These are phyloP conservation scores for Apiotrichum mycotoxinovorans DNA, from an alignment of 1,284 basidiomycete genomes.

Conservation along the genomic window DNA sequence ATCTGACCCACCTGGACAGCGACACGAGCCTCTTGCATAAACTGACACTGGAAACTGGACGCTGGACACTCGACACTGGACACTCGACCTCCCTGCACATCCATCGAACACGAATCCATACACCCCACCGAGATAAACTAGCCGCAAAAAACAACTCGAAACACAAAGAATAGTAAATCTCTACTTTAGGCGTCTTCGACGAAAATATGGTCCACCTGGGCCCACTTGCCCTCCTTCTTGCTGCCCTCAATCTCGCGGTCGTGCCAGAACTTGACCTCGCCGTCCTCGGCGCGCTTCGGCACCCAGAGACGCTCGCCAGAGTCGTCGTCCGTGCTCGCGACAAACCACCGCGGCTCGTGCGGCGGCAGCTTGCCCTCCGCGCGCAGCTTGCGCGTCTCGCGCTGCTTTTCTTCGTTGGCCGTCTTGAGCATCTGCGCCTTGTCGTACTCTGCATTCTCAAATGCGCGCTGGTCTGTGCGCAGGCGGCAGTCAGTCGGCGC, in stretches of 20 bases:
- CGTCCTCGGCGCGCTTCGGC: slow-evolving; percentile 58
- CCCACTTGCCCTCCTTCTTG: slow-evolving; percentile 56
- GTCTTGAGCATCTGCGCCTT: slow-evolving; percentile 81
- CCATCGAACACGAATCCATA: too few species aligned
- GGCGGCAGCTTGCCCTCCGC: slow-evolving; percentile 70
- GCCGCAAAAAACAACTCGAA: background rate
- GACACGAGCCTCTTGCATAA: too few species aligned
- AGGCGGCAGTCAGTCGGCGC: slow-evolving; percentile 91
- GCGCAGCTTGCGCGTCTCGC: slow-evolving; percentile 68
- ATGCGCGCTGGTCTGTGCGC: slow-evolving; percentile 91
- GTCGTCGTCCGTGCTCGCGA: slow-evolving; percentile 70
- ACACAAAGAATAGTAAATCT: background rate
- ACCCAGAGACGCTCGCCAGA: slow-evolving; percentile 82
- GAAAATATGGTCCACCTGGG: slow-evolving; percentile 74
- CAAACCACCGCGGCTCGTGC: slow-evolving; percentile 82
- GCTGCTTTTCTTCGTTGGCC: slow-evolving; percentile 82
- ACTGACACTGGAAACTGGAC: too few species aligned
- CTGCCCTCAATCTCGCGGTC: slow-evolving; percentile 68
- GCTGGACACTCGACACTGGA: too few species aligned
- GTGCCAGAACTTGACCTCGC: slow-evolving; percentile 73
- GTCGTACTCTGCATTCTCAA: slow-evolving; percentile 88
- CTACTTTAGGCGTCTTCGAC: background rate
- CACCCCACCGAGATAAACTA: background rate
- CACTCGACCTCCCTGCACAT: too few species aligned
- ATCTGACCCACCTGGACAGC: too few species aligned